phyloP scores from a whole-genome alignment of 2,329 filamentous ascomycete species.

The Penicillium sp. region DNA sequence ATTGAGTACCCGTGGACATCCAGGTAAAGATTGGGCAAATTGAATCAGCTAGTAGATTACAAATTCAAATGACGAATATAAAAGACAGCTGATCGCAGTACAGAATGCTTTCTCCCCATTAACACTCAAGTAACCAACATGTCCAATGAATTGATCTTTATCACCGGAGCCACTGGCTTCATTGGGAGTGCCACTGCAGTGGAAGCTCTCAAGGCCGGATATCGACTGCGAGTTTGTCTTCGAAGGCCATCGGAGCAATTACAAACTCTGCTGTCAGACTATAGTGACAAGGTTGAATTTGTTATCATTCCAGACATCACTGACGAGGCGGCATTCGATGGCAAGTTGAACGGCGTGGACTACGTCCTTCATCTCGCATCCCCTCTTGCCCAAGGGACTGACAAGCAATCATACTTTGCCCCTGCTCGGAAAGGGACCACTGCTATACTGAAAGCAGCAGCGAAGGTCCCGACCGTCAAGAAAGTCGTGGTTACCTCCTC shows the following conservation, averaged over 20 bases:
- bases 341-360: slow-evolving; percentile 17
- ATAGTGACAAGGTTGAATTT: slow-evolving; percentile 14
- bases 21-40: neutral
- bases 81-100: neutral
- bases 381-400: slow-evolving; percentile 13
- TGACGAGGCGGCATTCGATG: slow-evolving; percentile 10
- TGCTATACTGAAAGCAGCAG: slow-evolving; percentile 14
- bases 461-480: slow-evolving; percentile 16
- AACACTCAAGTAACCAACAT: slow-evolving; percentile 8
- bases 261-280: slow-evolving; percentile 7
- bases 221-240: slow-evolving; percentile 17
- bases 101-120: neutral
- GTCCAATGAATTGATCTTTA: slow-evolving; percentile 16
- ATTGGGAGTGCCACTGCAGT: slow-evolving; percentile 19
- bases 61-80: neutral
- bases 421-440: slow-evolving; percentile 20
- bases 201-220: slow-evolving; percentile 17
- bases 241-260: slow-evolving; percentile 15
- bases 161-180: slow-evolving; percentile 23
- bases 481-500: slow-evolving; percentile 21
- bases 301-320: slow-evolving; percentile 17
- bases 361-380: slow-evolving; percentile 24
- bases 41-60: neutral
- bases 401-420: slow-evolving; percentile 16
- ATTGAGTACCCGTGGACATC: neutral